Evolutionary conservation across 805 yeast species (phyloP), one percentile per base, ranked within the genome.

Genomic region (Wickerhamiella brachini): DNA sequence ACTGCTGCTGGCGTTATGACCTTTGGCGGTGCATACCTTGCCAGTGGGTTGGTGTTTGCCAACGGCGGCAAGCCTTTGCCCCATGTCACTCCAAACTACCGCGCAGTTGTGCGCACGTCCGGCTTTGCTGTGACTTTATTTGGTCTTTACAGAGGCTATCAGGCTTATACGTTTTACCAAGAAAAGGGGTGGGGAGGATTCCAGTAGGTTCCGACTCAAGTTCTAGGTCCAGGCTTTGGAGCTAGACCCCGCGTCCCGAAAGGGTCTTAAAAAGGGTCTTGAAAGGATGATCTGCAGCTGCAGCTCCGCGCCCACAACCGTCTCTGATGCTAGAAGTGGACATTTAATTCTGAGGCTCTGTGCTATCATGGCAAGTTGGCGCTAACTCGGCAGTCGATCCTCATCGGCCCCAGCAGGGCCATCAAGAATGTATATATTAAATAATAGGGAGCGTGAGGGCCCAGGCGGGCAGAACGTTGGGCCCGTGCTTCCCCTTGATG

Each of bases 121-220:
- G 94, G 93, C 4, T 70, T 68, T 0, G 74, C 71, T 0, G 63
- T 85, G 47, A 58, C 83, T 1, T 70, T 70, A 0, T 73, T 78
- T 50, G 94, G 89, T 0, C 47, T 78, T 10, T 75, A 73, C 54
- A 70, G 93, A 53, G 83, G 83, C 0, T 75, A 77, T 5, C 85
- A 83, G 58, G 81, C 81, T 2, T 75, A 54, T 51, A 17, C 53
- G 10, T 48, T 55, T 18, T 54, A 53, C 44, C 5, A 47, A 73
- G 74, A 53, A 75, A 9, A 77, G 80, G 81, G 72, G 18, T 52
- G 50, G 50, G 51, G 49, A 2, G 54, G 50, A 3, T 46, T 51
- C 42, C 23, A 22, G 18, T 41, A 41, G 43, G 26, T 24, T 8
- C n/a, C n/a, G n/a, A n/a, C n/a, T n/a, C n/a, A n/a, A n/a, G n/a